Evolutionary conservation across 2,329 filamentous ascomycete genomes (phyloP), one percentile per base, ranked within the genome.

Genomic region (Calonectria multiphialidica): DNA sequence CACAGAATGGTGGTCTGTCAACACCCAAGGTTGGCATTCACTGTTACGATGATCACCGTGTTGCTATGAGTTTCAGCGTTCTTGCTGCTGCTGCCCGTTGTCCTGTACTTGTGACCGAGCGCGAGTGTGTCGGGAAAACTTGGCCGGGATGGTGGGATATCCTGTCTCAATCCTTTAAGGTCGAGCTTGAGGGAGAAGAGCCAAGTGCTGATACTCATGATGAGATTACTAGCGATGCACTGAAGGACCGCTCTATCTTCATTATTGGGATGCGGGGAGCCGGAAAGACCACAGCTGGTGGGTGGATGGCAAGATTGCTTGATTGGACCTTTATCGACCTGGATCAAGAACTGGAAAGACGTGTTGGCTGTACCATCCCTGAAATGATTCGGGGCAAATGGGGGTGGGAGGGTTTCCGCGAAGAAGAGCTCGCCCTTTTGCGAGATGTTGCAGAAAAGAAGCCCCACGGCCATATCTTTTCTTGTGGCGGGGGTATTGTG

Each of bases 121-220:
- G 95, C 72, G 95, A 98, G 80, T 99, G 97, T 82, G 94, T 95
- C 3, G 96, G 94, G 47, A 99, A 99, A 88, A 99, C 97, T 2
- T 99, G 97, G 97, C 97, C 97, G 0, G 97, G 96, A 12, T 99
- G 97, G 95, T 99, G 97, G 97, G 97, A 99, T 83, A 91, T 93
- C 21, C 85, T 98, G 68, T 92, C 93, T 25, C 91, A 94, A 76
- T 90, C 91, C 16, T 99, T 98, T 86, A 88, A 92, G 40, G 94
- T 94, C 33, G 85, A 89, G 33, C 86, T 98, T n/a, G 90, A 93
- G 72, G 97, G 97, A 15, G 90, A 93, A 42, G 95, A 97, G 77
- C 82, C 84, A 35, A 69, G 75, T n/a, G 63, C 71, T 5, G 66
- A 72, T 33, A 55, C 64, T 8, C 64, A 78, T 30, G 72, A 78